Base-by-base conservation (phyloP, 352 stramenopile species). In the Pythium sp. region DNA sequence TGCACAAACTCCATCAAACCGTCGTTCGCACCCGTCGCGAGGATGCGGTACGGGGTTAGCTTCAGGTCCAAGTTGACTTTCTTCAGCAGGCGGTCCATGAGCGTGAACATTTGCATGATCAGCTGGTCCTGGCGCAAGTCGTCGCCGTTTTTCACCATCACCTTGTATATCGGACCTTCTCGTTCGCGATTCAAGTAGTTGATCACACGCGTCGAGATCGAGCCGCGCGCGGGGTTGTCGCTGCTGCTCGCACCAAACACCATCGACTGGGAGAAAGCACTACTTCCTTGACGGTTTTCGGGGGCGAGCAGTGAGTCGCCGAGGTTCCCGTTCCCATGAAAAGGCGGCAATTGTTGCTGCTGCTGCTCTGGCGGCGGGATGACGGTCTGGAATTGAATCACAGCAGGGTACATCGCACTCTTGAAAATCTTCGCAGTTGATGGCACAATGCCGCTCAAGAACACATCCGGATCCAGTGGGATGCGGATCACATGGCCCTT, bases 61-160 rank as follows among this genome's bases (percentile, higher is more conserved):
- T 98, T 91, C 20, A 99, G 81, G 72, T 99, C 97, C 54, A 99
- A 71, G 64, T 99, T 99, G 22, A 99, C 97, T 49, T 98, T 95
- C 80, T 99, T 99, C 43, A 99, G 81, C 36, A 99, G 76, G 7
- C 96, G 87, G 74, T 99, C 98, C 97, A 99, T 99, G 32, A 99
- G 81, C 61, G 98, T 97, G 65, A 99, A 98, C 93, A 99, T 98
- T 84, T 99, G 98, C 75, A 99, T 99, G 61, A 99, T 97, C 60
- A 99, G 84, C 79, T 99, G 98, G 81, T 99, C 98, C 82, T 99
- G 98, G 8, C 98, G 87, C 55, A 99, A 76, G 81, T 99, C 98
- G 80, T 99, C 98, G 32, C 98, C 98, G 58, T 98, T 99, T 83
- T 99, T 99, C 60, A 99, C 97, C 82, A 99, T 99, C 30, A 99